Conservation (phyloP, 768 basidiomycete genomes). For the Fibroporia radiculosa region DNA sequence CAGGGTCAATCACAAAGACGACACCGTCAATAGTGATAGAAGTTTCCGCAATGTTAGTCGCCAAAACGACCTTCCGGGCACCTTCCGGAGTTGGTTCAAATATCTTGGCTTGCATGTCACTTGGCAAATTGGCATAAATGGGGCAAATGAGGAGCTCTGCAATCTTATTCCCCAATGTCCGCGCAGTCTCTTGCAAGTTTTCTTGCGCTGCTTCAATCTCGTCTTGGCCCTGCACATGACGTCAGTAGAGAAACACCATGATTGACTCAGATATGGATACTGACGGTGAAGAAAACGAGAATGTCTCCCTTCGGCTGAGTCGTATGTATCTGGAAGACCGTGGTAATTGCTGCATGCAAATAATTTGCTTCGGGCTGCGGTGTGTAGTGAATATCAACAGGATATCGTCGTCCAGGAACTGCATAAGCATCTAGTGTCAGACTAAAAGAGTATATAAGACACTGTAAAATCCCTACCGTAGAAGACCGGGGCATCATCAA, state of each 20-base stretch:
- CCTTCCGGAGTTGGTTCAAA: conserved; percentile 98
- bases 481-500: conserved; percentile 93
- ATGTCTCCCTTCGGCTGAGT: conserved; percentile 98
- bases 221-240: conserved; percentile 74
- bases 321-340: conserved; percentile 98
- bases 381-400: conserved; percentile 98
- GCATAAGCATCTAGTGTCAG: neutral
- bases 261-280: conserved; percentile 22
- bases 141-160: conserved; percentile 92
- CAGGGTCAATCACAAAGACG: conserved; percentile 98
- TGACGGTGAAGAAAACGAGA: conserved; percentile 90
- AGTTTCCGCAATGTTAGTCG: conserved; percentile 99
- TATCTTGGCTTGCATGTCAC: conserved; percentile 99
- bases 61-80: conserved; percentile 93
- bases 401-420: conserved; percentile 97
- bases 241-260: conserved; percentile 5
- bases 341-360: conserved; percentile 96
- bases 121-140: conserved; percentile 98
- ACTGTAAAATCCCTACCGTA: conserved; percentile 49
- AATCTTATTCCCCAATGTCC: conserved; percentile 93
- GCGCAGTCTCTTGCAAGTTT: conserved; percentile 90
- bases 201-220: conserved; percentile 98
- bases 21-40: conserved; percentile 99
- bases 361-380: conserved; percentile 99
- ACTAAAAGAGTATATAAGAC: neutral